phyloP scores from a whole-genome alignment of 768 basidiomycete genomes.

The Rhizopogon rudus region DNA sequence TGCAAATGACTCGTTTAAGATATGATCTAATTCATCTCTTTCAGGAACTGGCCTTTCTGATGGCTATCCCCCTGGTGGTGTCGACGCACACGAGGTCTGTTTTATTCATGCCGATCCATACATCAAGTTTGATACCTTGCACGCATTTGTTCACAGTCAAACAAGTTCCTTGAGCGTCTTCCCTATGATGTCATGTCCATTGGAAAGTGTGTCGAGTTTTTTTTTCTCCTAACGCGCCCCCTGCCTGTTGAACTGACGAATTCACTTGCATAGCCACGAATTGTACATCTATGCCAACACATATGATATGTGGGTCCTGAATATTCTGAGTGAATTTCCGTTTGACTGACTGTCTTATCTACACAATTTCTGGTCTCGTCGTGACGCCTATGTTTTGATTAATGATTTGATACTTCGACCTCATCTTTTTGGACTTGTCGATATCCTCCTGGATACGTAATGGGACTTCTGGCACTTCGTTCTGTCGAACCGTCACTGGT shows the following conservation, averaged over 20 bases:
- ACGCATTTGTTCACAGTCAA: slow-evolving; percentile 40
- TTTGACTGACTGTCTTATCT: background rate
- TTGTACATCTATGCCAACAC: slow-evolving; percentile 67
- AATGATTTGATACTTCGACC: no score
- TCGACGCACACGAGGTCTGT: slow-evolving; percentile 67
- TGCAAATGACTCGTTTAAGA: background rate
- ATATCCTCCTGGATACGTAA: no score
- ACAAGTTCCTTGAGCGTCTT: slow-evolving; percentile 65
- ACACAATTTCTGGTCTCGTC: background rate
- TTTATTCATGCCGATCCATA: background rate
- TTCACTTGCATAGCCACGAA: slow-evolving; percentile 55
- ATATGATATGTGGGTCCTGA: slow-evolving; percentile 50
- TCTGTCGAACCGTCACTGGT: background rate
- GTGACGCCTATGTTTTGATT: background rate
- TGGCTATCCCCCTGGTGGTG: slow-evolving; percentile 62
- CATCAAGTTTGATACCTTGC: background rate
- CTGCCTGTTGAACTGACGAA: background rate
- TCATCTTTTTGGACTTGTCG: no score
- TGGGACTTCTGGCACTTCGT: no score
- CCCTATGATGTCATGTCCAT: slow-evolving; percentile 83
- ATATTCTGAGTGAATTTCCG: background rate
- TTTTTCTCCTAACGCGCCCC: background rate
- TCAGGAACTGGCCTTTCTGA: slow-evolving; percentile 74
- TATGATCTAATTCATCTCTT: slow-evolving; percentile 4
- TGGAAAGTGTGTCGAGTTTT: slow-evolving; percentile 53